A percentile compares a stretch with the other conserved stretches of the same genome.
These are phyloP conservation scores for Talaromyces sp. DNA, from an alignment of 2,329 filamentous ascomycete genomes.

Conservation along the genomic window DNA sequence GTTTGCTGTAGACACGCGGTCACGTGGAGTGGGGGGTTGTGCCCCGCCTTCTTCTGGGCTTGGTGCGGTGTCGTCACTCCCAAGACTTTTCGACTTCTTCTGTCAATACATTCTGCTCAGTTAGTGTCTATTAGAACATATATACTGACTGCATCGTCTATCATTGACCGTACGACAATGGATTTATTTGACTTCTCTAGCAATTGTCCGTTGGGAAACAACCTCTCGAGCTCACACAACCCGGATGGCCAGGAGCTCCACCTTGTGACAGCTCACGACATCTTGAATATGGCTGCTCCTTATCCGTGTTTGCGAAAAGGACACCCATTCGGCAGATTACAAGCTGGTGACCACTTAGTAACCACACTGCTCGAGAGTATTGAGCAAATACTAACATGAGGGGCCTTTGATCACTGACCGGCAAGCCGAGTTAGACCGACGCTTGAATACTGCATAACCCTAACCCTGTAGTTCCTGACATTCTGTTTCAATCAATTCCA, in stretches of 20 bases:
- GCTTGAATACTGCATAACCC: not conserved
- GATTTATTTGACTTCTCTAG: too few relatives aligned
- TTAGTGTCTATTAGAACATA: not conserved
- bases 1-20: conserved; percentile 1
- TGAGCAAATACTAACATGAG: not conserved
- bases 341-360: not conserved
- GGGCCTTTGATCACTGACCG: not conserved
- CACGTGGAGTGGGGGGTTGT: conserved; percentile 13
- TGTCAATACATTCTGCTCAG: not conserved
- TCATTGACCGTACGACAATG: not conserved
- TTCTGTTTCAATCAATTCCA: not conserved
- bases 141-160: not conserved
- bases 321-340: not conserved
- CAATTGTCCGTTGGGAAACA: too few relatives aligned
- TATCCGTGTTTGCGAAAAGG: not conserved
- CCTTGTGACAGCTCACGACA: not conserved
- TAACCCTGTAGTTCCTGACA: too few relatives aligned
- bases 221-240: not conserved
- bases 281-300: not conserved
- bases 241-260: not conserved
- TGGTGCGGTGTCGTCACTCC: not conserved
- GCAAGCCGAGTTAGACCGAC: not conserved
- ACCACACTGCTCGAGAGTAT: not conserved
- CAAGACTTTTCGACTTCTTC: not conserved
- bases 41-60: conserved; percentile 12